Evolutionary conservation across 2,329 filamentous ascomycete species (phyloP), one percentile per base, ranked within the genome.

Genomic region (Pleomassaria siparia): DNA sequence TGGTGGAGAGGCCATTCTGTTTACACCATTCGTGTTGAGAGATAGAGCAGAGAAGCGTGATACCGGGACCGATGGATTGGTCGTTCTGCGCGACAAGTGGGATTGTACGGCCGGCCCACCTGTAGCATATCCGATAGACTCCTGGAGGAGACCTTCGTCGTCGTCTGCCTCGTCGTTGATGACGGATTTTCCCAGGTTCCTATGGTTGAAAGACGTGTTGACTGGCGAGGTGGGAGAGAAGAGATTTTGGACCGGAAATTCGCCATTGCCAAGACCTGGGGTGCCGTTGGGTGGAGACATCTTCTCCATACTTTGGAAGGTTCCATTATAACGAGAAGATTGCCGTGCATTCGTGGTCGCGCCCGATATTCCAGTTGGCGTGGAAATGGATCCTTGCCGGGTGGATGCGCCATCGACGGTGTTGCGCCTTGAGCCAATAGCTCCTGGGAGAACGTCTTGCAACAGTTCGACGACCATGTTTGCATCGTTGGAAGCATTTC

Each of bases 191-290:
- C 87, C 85, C 72, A 71, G 45, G 36, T 71, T 72, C 41, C 79
- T 76, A 50, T 85, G 84, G n/a, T 76, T 75, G n/a, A 87, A 76
- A 44, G 86, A 82, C 62, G 85, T 87, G 33, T 83, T 84, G 45
- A 89, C 85, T 1, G 87, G 87, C 5, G 87, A 89, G 56, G 87
- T 86, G 1, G 86, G 83, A 11, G 85, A 87, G 70, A 89, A 91
- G 21, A 89, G 72, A 51, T 76, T 83, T 55, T 85, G 82, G 43
- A 80, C 78, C n/a, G 80, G 75, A 40, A 87, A 76, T 50, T 88
- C 84, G 50, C 76, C 79, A 46, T 77, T 79, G 55, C 76, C 74
- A 59, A 79, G 78, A 43, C 76, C 72, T 33, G 74, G 74, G 50
- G 78, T 83, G 48, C 66, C 66, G 50, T 80, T 77, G 3, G 84